These are phyloP conservation scores for Aspergillus incahuasiensis DNA, from an alignment of 495 filamentous ascomycete genomes.

Conservation along the genomic window DNA sequence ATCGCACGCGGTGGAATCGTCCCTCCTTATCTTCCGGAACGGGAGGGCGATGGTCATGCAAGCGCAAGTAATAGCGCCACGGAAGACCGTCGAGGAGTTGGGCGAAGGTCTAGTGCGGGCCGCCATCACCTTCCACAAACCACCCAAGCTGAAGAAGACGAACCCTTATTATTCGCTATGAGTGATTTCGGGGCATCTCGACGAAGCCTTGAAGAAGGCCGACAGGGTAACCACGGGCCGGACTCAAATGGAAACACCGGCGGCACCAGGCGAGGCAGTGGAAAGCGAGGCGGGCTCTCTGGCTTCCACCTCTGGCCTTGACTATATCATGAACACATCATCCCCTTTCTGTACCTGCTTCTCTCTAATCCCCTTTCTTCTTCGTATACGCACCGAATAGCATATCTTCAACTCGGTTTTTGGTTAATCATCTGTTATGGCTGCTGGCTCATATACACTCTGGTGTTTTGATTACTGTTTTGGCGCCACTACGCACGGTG, in stretches of 20 bases:
- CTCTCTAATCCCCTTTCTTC: neutral
- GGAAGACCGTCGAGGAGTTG: slow-evolving; percentile 32
- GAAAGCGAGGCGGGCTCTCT: slow-evolving; percentile 36
- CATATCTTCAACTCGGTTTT: neutral
- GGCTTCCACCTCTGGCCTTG: slow-evolving; percentile 33
- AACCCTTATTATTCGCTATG: slow-evolving; percentile 83
- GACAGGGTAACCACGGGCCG: slow-evolving; percentile 43
- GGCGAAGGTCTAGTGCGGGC: slow-evolving; percentile 31
- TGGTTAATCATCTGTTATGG: neutral
- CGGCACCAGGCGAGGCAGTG: slow-evolving; percentile 39
- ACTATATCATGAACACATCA: neutral
- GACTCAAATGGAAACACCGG: slow-evolving; percentile 24
- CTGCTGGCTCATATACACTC: slow-evolving; percentile 9
- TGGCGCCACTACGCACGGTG: slow-evolving; percentile 7
- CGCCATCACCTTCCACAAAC: slow-evolving; percentile 32
- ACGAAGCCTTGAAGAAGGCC: slow-evolving; percentile 68
- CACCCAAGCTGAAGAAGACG: slow-evolving; percentile 57
- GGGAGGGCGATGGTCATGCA: slow-evolving; percentile 47
- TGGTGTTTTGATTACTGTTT: slow-evolving; percentile 7
- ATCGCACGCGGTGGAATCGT: slow-evolving; percentile 35
- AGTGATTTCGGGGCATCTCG: slow-evolving; percentile 70
- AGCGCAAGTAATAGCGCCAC: slow-evolving; percentile 49
- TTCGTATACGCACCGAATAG: neutral
- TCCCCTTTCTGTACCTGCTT: neutral
- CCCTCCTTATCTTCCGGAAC: slow-evolving; percentile 32